phyloP scores from a whole-genome alignment of 2,329 filamentous ascomycete species.

The Neocatenulostroma microsporum region DNA sequence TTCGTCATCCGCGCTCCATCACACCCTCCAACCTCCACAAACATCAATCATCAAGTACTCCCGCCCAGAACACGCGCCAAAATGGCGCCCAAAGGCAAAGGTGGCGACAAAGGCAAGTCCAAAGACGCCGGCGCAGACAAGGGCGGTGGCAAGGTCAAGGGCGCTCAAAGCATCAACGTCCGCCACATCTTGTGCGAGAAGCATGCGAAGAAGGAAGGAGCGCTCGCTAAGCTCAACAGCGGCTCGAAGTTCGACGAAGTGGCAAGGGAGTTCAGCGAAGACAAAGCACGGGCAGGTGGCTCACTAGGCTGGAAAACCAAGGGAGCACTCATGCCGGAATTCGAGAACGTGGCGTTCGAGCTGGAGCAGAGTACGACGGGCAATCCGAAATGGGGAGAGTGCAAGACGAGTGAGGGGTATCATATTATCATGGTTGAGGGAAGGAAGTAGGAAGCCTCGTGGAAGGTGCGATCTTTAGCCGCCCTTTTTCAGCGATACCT shows the following conservation, averaged over 20 bases:
- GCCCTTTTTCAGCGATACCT: too few relatives aligned
- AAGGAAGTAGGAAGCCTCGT: slow-evolving; percentile 1
- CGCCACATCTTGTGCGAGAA: slow-evolving; percentile 73
- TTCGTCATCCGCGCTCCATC: too few relatives aligned
- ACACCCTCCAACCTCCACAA: too few relatives aligned
- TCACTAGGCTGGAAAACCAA: slow-evolving; percentile 65
- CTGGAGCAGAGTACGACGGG: slow-evolving; percentile 58
- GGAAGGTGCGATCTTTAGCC: background rate
- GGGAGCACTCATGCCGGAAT: slow-evolving; percentile 58
- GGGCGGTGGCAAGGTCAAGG: slow-evolving; percentile 39
- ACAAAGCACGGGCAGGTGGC: slow-evolving; percentile 67
- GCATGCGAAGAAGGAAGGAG: slow-evolving; percentile 69
- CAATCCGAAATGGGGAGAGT: slow-evolving; percentile 60
- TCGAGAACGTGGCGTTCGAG: slow-evolving; percentile 64
- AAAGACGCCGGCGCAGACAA: slow-evolving; percentile 19
- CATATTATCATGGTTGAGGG: slow-evolving; percentile 31
- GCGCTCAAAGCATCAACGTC: slow-evolving; percentile 63
- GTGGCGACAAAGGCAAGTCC: slow-evolving; percentile 18
- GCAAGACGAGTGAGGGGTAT: slow-evolving; percentile 68
- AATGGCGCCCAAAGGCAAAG: slow-evolving; percentile 26
- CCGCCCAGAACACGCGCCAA: too few relatives aligned
- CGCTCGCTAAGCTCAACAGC: slow-evolving; percentile 57
- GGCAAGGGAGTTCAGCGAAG: slow-evolving; percentile 64
- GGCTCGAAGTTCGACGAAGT: slow-evolving; percentile 69
- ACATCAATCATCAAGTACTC: too few relatives aligned